These are phyloP conservation scores for Ganoderma lucidum DNA, from an alignment of 1,284 basidiomycete species.

Conservation along the genomic window DNA sequence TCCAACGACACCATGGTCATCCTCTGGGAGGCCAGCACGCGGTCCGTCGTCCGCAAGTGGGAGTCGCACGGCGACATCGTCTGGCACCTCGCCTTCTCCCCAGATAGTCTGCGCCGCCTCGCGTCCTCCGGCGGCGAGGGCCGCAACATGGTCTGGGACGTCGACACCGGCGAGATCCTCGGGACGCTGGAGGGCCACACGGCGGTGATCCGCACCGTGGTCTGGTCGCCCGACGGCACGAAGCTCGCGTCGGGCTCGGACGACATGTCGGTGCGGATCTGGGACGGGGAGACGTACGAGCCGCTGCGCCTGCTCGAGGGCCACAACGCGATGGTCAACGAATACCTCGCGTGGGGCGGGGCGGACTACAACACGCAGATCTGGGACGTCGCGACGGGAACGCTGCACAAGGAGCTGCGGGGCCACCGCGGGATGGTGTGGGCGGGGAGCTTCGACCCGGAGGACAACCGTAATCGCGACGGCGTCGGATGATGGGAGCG, in stretches of 20 bases:
- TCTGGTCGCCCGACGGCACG: conserved; percentile 25
- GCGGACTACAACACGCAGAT: too few relatives aligned
- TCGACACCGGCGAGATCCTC: conserved; percentile 22
- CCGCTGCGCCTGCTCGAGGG: too few relatives aligned
- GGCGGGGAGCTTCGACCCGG: too few relatives aligned
- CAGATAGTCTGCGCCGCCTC: conserved; percentile 29
- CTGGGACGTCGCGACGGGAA: too few relatives aligned
- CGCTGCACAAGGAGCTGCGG: too few relatives aligned
- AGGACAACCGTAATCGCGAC: too few relatives aligned
- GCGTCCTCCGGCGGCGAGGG: conserved; percentile 33
- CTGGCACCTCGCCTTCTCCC: conserved; percentile 34
- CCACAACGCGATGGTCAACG: too few relatives aligned
- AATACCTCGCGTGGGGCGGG: too few relatives aligned
- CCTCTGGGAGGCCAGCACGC: conserved; percentile 20
- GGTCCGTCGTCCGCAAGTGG: conserved; percentile 17
- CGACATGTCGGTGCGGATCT: too few relatives aligned
- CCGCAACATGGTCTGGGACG: conserved; percentile 31
- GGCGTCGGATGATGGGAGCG: too few relatives aligned
- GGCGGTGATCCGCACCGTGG: conserved; percentile 26
- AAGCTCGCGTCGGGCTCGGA: not conserved
- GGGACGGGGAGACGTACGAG: too few relatives aligned
- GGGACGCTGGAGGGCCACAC: conserved; percentile 25
- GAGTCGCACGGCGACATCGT: conserved; percentile 19
- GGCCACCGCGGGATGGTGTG: too few relatives aligned
- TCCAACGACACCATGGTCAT: conserved; percentile 28